A percentile compares a stretch with the other conserved stretches of the same genome.
Evolutionary conservation across 2,329 filamentous ascomycete genomes (phyloP).

Genomic region (Aspergillus latus): DNA sequence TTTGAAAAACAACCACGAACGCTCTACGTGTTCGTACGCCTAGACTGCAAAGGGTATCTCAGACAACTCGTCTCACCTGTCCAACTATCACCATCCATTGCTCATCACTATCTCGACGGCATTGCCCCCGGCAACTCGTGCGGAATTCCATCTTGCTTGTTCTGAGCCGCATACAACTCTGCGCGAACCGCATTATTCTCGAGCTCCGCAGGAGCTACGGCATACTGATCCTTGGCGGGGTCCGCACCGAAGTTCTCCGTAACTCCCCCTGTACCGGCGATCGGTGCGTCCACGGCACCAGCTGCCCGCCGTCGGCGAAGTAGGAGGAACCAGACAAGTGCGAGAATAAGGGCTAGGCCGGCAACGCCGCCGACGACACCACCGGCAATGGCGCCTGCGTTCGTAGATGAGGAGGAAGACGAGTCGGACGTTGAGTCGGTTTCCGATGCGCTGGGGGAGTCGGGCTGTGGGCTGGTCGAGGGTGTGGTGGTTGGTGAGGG

Average conservation of each 20-base stretch:
- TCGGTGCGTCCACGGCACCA: no score
- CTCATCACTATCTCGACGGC: no score
- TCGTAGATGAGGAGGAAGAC: background rate
- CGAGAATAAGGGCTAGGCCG: background rate
- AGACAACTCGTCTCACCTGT: no score
- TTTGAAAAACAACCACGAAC: no score
- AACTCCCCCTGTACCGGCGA: no score
- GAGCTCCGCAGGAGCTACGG: background rate
- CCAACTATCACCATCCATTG: no score
- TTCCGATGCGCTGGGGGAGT: background rate
- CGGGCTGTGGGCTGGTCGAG: background rate
- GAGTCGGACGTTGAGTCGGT: background rate
- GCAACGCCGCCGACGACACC: slow-evolving; percentile 6
- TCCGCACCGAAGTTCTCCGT: background rate
- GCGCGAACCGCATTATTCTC: background rate
- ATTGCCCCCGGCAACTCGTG: background rate
- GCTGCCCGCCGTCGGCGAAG: background rate
- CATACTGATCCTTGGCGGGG: background rate
- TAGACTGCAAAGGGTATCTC: no score
- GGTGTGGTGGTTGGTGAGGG: background rate
- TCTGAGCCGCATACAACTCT: background rate
- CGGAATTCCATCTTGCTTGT: background rate
- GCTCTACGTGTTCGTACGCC: no score
- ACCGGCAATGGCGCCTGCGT: slow-evolving; percentile 1
- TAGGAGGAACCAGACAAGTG: background rate